phyloP scores from a whole-genome alignment of 2,329 filamentous ascomycete genomes.

The Sporothrix pseudoabietina region DNA sequence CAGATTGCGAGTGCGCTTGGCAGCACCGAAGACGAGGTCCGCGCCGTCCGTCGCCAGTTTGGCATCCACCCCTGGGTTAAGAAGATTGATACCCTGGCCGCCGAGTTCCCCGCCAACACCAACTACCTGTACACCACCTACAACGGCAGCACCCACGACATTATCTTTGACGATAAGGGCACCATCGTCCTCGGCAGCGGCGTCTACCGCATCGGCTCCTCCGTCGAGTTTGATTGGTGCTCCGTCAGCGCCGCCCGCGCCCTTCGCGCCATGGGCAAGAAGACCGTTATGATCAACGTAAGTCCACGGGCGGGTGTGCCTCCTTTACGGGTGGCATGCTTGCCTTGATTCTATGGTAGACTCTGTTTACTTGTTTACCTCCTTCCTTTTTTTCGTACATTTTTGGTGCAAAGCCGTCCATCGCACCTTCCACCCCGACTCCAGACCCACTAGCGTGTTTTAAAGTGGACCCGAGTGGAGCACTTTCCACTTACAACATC shows the following conservation, averaged over 20 bases:
- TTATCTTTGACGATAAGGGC: conserved; percentile 90
- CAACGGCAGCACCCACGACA: conserved; percentile 91
- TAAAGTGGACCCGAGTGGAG: conserved; percentile 15
- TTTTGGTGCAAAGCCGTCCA: neutral
- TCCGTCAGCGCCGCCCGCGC: conserved; percentile 87
- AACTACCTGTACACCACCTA: conserved; percentile 99
- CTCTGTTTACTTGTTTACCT: neutral
- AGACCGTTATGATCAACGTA: conserved; percentile 96
- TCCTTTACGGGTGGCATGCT: neutral
- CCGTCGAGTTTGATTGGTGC: conserved; percentile 99
- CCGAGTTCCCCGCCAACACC: conserved; percentile 91
- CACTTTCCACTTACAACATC: neutral
- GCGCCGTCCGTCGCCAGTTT: conserved; percentile 79
- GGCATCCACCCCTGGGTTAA: conserved; percentile 95
- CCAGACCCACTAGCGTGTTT: neutral
- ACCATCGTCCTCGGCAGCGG: conserved; percentile 87
- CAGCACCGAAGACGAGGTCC: conserved; percentile 85
- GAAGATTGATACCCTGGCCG: conserved; percentile 96
- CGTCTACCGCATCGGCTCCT: conserved; percentile 96
- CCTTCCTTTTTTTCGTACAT: neutral
- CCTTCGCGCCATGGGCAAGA: conserved; percentile 83
- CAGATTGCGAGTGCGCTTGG: conserved; percentile 88
- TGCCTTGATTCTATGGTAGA: conserved; percentile 9
- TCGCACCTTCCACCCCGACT: neutral
- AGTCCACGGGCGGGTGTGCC: conserved; percentile 40